Base-by-base conservation (phyloP, 345 rosid species). In the Lepidium didymum region DNA sequence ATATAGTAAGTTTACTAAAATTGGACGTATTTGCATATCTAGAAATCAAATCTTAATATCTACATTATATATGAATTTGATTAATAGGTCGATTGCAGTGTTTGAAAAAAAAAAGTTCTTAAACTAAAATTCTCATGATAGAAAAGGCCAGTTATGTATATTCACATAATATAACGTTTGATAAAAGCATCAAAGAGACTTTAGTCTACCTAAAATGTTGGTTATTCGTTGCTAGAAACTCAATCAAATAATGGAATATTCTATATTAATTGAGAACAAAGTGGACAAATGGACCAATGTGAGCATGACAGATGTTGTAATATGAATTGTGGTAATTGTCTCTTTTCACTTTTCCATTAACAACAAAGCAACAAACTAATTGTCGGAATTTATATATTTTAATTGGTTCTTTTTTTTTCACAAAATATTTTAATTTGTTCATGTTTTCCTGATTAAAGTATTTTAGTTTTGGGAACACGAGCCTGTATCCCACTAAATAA, bases 341-440 rank as follows among this genome's bases (percentile, higher is more conserved):
- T 34, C 56, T 51, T 66, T 66, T 34, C 16, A 7, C 56, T 41
- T 65, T 73, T 57, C 64, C 64, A 41, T 25, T 64, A 66, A 23
- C 51, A 73, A 73, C 51, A 73, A 73, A 73, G 67, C 66, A 40
- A 13, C 62, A 73, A 73, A 67, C 68, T 73, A 60, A 52, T 43
- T 74, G 57, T 67, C 63, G 73, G 63, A 34, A 16, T 42, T 51
- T 34, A 41, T 15, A 23, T 33, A n/a, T n/a, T n/a, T n/a, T n/a
- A n/a, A n/a, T n/a, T n/a, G n/a, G n/a, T n/a, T n/a, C n/a, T n/a
- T n/a, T n/a, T n/a, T n/a, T n/a, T n/a, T n/a, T n/a, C n/a, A n/a
- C n/a, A n/a, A n/a, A n/a, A n/a, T n/a, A 10, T 59, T 74, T 4
- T 36, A 10, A 27, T 52, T 6, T 12, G 23, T 18, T 74, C 68